phyloP scores from a whole-genome alignment of 2,329 filamentous ascomycete genomes.

The Fusarium annulatum region DNA sequence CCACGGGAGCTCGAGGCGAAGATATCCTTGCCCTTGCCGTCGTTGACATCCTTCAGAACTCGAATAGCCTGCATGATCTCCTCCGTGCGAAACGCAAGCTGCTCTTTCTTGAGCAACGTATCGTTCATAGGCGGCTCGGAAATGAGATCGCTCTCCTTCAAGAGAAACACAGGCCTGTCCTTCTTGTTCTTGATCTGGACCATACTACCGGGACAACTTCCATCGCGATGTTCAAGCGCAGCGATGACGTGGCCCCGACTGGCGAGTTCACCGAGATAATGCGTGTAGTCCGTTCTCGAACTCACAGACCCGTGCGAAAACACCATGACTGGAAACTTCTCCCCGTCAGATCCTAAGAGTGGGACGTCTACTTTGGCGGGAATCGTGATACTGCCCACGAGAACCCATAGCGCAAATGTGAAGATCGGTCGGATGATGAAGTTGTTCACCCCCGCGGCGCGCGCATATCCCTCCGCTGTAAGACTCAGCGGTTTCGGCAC shows the following conservation, averaged over 20 bases:
- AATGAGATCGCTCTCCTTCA: conserved; percentile 50
- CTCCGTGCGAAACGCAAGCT: conserved; percentile 62
- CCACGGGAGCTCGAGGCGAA: conserved; percentile 56
- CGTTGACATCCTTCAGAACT: conserved; percentile 55
- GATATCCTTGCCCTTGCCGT: conserved; percentile 51
- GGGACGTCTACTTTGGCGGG: conserved; percentile 61
- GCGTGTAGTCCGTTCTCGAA: conserved; percentile 62
- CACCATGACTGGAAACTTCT: conserved; percentile 57
- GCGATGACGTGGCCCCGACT: conserved; percentile 62
- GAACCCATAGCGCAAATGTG: conserved; percentile 54
- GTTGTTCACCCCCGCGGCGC: conserved; percentile 57
- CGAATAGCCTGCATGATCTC: conserved; percentile 60
- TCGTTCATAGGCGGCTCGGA: conserved; percentile 50
- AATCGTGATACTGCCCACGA: conserved; percentile 59
- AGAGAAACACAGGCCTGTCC: conserved; percentile 49
- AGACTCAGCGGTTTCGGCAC: conserved; percentile 57
- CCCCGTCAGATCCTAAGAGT: conserved; percentile 44
- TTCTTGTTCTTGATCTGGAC: conserved; percentile 49
- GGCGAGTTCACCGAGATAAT: conserved; percentile 62
- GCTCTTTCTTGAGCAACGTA: conserved; percentile 55
- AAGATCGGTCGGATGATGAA: conserved; percentile 57
- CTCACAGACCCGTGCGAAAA: conserved; percentile 65
- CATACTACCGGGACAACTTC: conserved; percentile 59
- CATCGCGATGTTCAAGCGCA: conserved; percentile 64
- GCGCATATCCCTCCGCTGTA: conserved; percentile 60